Evolutionary conservation across 2,329 filamentous ascomycete genomes (phyloP), one percentile per base, ranked within the genome.

Genomic region (Nectriaceae sp.): DNA sequence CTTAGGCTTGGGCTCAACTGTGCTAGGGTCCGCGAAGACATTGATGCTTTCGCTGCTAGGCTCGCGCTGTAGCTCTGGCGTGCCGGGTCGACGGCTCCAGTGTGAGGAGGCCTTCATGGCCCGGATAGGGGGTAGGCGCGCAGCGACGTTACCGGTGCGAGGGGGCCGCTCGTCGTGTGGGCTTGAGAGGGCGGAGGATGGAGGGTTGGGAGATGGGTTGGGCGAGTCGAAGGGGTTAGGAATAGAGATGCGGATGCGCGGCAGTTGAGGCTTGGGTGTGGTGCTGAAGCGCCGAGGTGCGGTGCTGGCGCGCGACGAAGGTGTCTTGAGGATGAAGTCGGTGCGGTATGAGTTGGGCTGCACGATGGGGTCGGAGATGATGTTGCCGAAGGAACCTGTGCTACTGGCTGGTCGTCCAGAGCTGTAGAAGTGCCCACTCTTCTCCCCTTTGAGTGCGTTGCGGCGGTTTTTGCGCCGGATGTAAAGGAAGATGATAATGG

Each of bases 321-420:
- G 54, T 5, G 55, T 60, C 45, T 72, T 73, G 59, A 74, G 76
- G 35, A 78, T 75, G 57, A 83, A 83, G 59, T 83, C 80, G 31
- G 73, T 75, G 44, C 79, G 75, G 50, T 76, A 69, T 31, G 65
- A 65, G 57, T 71, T 67, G 19, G 67, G 59, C 46, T 69, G 63
- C 40, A 78, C 68, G 48, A 85, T 74, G 50, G 85, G 73, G 58
- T 84, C 76, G 53, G 79, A 83, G 56, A 85, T 77, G 59, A 83
- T 74, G 57, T 77, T 77, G 36, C 60, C 56, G 36, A 62, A 57
- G n/a, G 55, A 57, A 35, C 55, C 55, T 10, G 59, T 54, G 42
- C 56, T 65, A 49, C 55, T 60, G 49, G 48, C 55, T 40, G 39
- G 55, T 42, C 43, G 24, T 18, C 26, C 47, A n/a, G 40, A 46